These are phyloP conservation scores for Globisporangium takayamanum DNA, from an alignment of 352 stramenopile species.

Conservation along the genomic window DNA sequence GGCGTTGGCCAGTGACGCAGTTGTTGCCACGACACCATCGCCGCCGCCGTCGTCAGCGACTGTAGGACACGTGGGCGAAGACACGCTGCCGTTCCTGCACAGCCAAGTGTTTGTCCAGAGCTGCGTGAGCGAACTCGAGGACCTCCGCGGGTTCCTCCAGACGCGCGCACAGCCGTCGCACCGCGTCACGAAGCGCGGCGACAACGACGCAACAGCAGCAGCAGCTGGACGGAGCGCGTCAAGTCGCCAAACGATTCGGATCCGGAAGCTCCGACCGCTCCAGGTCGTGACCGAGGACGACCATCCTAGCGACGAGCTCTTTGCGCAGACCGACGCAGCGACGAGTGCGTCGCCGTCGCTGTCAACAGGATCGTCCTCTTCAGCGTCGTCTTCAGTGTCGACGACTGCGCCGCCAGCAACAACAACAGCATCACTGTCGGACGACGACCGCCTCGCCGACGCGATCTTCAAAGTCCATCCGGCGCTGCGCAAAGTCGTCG, in stretches of 20 bases:
- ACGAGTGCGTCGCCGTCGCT: neutral
- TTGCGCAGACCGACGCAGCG: neutral
- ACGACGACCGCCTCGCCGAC: constrained; percentile 29
- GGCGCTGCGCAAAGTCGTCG: constrained; percentile 42
- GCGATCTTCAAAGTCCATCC: constrained; percentile 62
- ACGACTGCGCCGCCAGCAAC: neutral
- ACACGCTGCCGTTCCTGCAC: constrained; percentile 55
- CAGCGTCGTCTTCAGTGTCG: neutral
- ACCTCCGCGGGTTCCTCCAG: constrained; percentile 53
- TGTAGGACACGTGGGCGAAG: constrained; percentile 13
- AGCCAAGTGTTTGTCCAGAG: constrained; percentile 61
- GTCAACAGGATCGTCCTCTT: neutral
- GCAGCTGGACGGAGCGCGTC: constrained; percentile 12
- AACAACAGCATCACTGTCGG: constrained; percentile 6
- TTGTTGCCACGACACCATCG: constrained; percentile 2
- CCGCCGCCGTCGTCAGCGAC: no score
- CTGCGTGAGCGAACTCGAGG: constrained; percentile 50
- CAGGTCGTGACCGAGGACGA: constrained; percentile 37
- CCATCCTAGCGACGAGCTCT: constrained; percentile 5
- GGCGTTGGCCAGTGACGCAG: constrained; percentile 7
- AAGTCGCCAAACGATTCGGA: constrained; percentile 16
- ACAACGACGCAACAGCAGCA: neutral
- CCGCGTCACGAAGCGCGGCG: constrained; percentile 9
- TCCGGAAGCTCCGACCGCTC: constrained; percentile 60
- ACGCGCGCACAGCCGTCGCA: constrained; percentile 35